phyloP scores from a whole-genome alignment of 768 basidiomycete species.

The Leucocoprinus sp. region DNA sequence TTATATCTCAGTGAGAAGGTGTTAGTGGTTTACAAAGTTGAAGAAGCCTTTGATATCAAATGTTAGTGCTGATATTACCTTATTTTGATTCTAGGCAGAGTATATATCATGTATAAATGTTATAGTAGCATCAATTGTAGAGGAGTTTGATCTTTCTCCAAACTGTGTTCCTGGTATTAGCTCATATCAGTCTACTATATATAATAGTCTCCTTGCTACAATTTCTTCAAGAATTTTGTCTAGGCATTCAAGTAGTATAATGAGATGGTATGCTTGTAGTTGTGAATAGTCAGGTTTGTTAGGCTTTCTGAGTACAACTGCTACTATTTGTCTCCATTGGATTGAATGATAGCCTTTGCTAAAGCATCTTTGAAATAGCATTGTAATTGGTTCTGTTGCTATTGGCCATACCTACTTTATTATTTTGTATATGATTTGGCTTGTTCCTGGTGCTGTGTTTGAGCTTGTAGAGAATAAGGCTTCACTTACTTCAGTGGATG shows the following conservation, averaged over 20 bases:
- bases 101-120: slow-evolving; percentile 20
- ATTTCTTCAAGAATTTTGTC: slow-evolving; percentile 26
- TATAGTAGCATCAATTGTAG: slow-evolving; percentile 17
- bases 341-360: slow-evolving; percentile 19
- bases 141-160: slow-evolving; percentile 16
- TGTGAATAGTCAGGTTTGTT: slow-evolving; percentile 28
- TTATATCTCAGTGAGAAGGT: slow-evolving; percentile 17
- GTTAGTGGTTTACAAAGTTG: slow-evolving; percentile 20
- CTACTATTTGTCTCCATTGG: slow-evolving; percentile 20
- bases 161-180: slow-evolving; percentile 20
- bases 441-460: slow-evolving; percentile 18
- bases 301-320: slow-evolving; percentile 25
- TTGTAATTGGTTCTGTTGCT: neutral
- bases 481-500: slow-evolving; percentile 16
- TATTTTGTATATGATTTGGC: slow-evolving; percentile 17
- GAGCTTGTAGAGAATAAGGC: slow-evolving; percentile 15
- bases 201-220: slow-evolving; percentile 17
- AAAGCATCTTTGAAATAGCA: slow-evolving; percentile 17
- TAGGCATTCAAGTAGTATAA: slow-evolving; percentile 26
- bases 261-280: slow-evolving; percentile 25
- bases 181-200: slow-evolving; percentile 16
- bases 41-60: slow-evolving; percentile 25
- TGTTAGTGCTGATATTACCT: slow-evolving; percentile 18
- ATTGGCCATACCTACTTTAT: slow-evolving; percentile 20
- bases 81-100: slow-evolving; percentile 17